Evolutionary conservation across 1,139 yeast genomes (phyloP).

Genomic region (Trichomonascaceae sp.): DNA sequence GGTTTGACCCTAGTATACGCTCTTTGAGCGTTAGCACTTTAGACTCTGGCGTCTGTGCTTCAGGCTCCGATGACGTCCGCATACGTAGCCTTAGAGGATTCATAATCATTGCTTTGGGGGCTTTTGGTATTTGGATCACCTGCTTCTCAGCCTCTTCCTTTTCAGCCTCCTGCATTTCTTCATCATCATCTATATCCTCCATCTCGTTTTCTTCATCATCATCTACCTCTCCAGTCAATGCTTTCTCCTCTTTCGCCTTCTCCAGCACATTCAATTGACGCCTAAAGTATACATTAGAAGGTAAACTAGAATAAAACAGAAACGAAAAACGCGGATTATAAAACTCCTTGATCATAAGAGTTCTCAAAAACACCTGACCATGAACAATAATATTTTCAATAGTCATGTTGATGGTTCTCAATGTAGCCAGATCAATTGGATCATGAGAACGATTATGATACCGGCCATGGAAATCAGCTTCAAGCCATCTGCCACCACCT

Average conservation of each 20-base stretch:
- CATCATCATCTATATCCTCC: no score
- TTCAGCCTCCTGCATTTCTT: no score
- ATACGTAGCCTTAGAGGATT: no score
- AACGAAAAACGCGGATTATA: slow-evolving; percentile 24
- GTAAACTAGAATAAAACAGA: slow-evolving; percentile 17
- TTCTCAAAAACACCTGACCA: slow-evolving; percentile 26
- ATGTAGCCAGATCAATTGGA: slow-evolving; percentile 11
- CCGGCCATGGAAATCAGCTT: slow-evolving; percentile 1
- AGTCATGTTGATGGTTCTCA: slow-evolving; percentile 21
- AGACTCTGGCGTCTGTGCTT: no score
- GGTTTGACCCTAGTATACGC: no score
- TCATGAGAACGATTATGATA: not conserved
- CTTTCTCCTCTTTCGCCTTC: slow-evolving; percentile 12
- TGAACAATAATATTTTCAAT: slow-evolving; percentile 21
- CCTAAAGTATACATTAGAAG: slow-evolving; percentile 6
- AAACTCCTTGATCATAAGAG: slow-evolving; percentile 22
- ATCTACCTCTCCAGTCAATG: no score
- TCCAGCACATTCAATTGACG: slow-evolving; percentile 18
- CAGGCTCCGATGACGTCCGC: no score
- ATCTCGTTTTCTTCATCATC: no score
- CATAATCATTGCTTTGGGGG: no score
- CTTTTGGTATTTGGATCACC: no score
- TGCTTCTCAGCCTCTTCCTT: no score
- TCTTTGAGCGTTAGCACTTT: no score
- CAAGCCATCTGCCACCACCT: slow-evolving; percentile 22